Evolutionary conservation across 2,329 filamentous ascomycete genomes (phyloP), one percentile per base, ranked within the genome.

Genomic region (Dothistroma septosporum): DNA sequence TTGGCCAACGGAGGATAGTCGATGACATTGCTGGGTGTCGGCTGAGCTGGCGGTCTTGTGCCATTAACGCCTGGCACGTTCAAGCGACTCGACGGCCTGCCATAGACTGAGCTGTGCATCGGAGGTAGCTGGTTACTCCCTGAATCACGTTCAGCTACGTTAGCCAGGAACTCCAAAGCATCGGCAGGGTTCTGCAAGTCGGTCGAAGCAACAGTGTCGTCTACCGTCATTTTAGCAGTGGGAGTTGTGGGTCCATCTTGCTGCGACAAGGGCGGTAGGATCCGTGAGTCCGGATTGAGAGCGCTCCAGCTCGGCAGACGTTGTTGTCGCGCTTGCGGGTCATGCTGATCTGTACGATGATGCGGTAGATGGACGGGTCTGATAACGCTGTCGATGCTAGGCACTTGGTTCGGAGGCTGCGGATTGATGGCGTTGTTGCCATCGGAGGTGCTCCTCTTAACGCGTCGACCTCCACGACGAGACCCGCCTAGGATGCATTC

Each of bases 151-250:
- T 72, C 70, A 4, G 71, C 71, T 14, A 73, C 71, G 58, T 73
- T 61, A 21, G 70, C 71, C 7, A 73, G 65, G 53, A 73, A 73
- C 21, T 72, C 71, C 31, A 73, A 61, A 33, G 71, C 71, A 64
- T 73, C 71, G 12, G 70, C 70, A 24, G 71, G 71, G 57, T 73
- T 73, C 60, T 72, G 70, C 37, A 73, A 55, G 58, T 73, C 71
- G 8, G 70, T 69, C 9, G 70, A 68, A 12, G 68, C 70, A 31
- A 73, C 68, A 28, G 63, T 68, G 32, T 72, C 70, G 57, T 73
- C 70, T 19, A 73, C 71, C 11, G 68, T 69, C 66, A 70, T 68
- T 61, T 70, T 69, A 7, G 68, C 66, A 32, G 62, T 65, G 21
- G 68, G 64, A 32, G 66, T 68, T 19, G 57, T 57, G 35, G 64